Conservation (phyloP, 176 grass and related monocot species). For the Rhynchospora pubera region DNA sequence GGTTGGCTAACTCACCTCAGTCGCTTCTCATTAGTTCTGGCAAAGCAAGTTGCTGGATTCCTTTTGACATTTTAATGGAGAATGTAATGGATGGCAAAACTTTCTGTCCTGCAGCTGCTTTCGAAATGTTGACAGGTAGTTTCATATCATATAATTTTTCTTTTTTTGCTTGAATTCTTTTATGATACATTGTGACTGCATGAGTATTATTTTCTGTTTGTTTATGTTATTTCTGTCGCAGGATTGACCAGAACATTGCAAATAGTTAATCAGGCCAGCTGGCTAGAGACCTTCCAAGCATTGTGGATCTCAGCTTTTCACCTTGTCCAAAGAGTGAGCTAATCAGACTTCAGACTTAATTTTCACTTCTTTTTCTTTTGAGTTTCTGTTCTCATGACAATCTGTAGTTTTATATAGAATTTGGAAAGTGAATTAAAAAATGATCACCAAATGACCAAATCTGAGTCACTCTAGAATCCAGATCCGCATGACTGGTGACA, state of each 20-base stretch:
- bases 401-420: too few relatives aligned
- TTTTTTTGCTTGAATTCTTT: not conserved
- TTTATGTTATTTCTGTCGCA: not conserved
- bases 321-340: slow-evolving; percentile 19
- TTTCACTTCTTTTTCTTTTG: not conserved
- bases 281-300: slow-evolving; percentile 68
- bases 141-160: too few relatives aligned
- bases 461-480: not conserved
- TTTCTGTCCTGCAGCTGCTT: too few relatives aligned
- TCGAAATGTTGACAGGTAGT: slow-evolving; percentile 21
- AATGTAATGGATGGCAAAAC: too few relatives aligned
- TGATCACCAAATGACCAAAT: too few relatives aligned
- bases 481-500: not conserved
- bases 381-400: too few relatives aligned
- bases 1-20: slow-evolving; percentile 30
- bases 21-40: slow-evolving; percentile 6
- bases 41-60: too few relatives aligned
- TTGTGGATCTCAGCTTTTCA: slow-evolving; percentile 60
- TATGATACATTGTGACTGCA: too few relatives aligned
- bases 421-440: too few relatives aligned
- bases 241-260: slow-evolving; percentile 51
- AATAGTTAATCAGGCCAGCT: slow-evolving; percentile 56
- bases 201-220: too few relatives aligned
- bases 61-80: too few relatives aligned
- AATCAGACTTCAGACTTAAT: slow-evolving; percentile 11